Evolutionary conservation across 2,329 filamentous ascomycete genomes (phyloP).

Genomic region (Xylariaceae sp.): DNA sequence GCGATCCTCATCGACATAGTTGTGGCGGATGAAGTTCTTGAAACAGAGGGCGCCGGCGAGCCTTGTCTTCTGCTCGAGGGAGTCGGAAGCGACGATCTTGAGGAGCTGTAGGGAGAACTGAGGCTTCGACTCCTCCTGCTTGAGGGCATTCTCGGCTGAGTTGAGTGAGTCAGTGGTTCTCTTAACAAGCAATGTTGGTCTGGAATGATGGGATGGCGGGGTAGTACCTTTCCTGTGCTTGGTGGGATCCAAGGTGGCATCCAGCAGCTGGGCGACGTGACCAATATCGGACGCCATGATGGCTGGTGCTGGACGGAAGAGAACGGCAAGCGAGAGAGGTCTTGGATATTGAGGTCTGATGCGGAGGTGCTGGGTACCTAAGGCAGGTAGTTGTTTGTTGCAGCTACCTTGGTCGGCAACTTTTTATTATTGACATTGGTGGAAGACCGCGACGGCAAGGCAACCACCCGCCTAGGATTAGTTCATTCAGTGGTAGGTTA

Average conservation of each 20-base stretch:
- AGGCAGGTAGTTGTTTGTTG: slow-evolving; percentile 11
- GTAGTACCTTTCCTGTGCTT: slow-evolving; percentile 80
- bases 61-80: slow-evolving; percentile 71
- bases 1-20: slow-evolving; percentile 93
- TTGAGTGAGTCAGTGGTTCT: no score
- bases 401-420: slow-evolving; percentile 9
- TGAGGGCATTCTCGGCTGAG: slow-evolving; percentile 80
- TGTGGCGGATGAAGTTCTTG: slow-evolving; percentile 95
- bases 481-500: no score
- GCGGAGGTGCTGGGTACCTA: no score
- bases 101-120: slow-evolving; percentile 86
- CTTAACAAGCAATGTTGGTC: not conserved
- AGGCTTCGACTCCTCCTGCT: slow-evolving; percentile 74
- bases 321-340: slow-evolving; percentile 4
- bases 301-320: slow-evolving; percentile 15
- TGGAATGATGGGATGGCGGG: slow-evolving; percentile 18
- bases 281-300: slow-evolving; percentile 55
- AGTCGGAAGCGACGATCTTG: slow-evolving; percentile 78
- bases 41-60: slow-evolving; percentile 89
- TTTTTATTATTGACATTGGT: slow-evolving; percentile 24
- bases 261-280: slow-evolving; percentile 74
- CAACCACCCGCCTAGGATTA: no score
- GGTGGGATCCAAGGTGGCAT: slow-evolving; percentile 82
- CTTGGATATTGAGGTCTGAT: not conserved
- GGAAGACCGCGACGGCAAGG: not conserved